These are phyloP conservation scores for Carex littledalei DNA, from an alignment of 176 grass and related monocot species.

Conservation along the genomic window DNA sequence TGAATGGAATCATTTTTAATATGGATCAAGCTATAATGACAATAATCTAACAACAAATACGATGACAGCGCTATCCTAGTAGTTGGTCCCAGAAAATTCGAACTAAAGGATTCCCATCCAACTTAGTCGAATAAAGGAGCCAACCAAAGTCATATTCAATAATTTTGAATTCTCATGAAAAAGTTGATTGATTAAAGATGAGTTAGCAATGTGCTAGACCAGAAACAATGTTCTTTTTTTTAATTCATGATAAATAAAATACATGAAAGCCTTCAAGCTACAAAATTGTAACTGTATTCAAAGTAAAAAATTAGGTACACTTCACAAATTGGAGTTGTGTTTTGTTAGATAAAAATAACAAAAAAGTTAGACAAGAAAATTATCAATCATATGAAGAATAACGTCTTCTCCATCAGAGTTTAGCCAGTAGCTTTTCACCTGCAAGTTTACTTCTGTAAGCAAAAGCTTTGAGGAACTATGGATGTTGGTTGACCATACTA, in stretches of 20 bases:
- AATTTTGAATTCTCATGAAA: background rate
- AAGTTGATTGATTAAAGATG: background rate
- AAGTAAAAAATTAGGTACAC: background rate
- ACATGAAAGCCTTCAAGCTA: background rate
- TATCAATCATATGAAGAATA: slow-evolving; percentile 93
- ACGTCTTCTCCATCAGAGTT: slow-evolving; percentile 92
- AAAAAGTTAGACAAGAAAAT: slow-evolving; percentile 53
- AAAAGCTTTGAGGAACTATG: background rate
- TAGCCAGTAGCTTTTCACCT: slow-evolving; percentile 98
- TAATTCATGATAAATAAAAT: background rate
- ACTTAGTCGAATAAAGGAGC: background rate
- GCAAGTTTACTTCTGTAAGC: slow-evolving; percentile 10
- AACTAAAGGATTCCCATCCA: background rate
- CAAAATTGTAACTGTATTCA: background rate
- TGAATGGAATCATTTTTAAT: background rate
- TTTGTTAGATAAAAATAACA: background rate
- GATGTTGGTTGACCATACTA: background rate
- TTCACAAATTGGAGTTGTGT: background rate
- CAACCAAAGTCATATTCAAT: background rate
- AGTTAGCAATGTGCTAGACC: background rate
- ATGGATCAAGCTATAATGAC: background rate
- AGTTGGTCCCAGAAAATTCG: too few species aligned
- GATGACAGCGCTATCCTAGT: too few species aligned
- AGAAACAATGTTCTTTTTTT: background rate
- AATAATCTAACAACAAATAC: too few species aligned